Percentiles rank a stretch among this genome's conserved stretches.
phyloP scores from a whole-genome alignment of 208 protist species.

The Jaenimonas drosophilae region DNA sequence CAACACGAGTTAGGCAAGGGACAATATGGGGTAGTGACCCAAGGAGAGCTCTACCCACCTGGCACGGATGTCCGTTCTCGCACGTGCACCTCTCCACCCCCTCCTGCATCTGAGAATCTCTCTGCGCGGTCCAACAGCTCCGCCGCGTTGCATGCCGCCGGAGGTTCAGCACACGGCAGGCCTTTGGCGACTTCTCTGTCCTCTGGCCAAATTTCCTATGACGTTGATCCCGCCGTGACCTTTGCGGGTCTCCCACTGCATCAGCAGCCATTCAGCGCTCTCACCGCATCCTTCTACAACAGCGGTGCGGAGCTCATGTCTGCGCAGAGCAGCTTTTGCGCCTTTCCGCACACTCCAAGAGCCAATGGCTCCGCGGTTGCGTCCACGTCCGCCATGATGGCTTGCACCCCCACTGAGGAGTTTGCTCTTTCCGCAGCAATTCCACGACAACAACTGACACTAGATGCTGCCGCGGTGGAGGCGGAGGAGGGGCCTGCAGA shows the following conservation, averaged over 20 bases:
- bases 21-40: slow-evolving; percentile 46
- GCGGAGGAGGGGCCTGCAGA: too few species aligned
- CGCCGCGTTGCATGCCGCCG: background rate
- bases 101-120: background rate
- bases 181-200: too few species aligned
- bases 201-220: slow-evolving; percentile 1
- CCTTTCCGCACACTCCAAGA: too few species aligned
- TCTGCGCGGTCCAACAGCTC: background rate
- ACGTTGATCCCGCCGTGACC: background rate
- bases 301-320: background rate
- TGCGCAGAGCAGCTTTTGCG: too few species aligned
- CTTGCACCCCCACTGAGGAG: background rate
- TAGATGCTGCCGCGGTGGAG: too few species aligned
- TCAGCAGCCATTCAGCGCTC: slow-evolving; percentile 28
- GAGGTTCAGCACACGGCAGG: too few species aligned
- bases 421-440: background rate
- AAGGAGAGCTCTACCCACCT: slow-evolving; percentile 50
- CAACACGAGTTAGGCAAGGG: slow-evolving; percentile 26
- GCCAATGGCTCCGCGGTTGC: background rate
- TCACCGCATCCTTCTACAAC: slow-evolving; percentile 30
- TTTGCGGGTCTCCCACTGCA: slow-evolving; percentile 14
- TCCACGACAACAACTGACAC: background rate
- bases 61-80: background rate
- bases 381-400: background rate
- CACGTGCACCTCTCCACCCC: background rate